Percentiles rank a stretch among this genome's conserved stretches.
Evolutionary conservation across 768 basidiomycete genomes (phyloP).

Genomic region (Hypholoma sublateritium): DNA sequence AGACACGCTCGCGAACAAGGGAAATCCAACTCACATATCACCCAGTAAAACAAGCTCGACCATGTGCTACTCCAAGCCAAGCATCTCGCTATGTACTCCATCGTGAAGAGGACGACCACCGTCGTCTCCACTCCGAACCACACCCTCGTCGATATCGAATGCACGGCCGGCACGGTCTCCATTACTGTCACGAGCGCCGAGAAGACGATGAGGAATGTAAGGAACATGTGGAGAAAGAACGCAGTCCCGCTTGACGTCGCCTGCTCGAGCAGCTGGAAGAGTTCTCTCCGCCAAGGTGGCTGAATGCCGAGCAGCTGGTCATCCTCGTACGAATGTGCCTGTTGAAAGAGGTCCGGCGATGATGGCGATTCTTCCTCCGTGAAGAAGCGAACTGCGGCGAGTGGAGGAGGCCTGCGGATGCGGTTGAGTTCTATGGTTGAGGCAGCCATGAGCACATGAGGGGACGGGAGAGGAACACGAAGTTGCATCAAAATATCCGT

Average conservation of each 20-base stretch:
- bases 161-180: conserved; percentile 79
- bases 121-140: conserved; percentile 91
- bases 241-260: conserved; percentile 77
- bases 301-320: conserved; percentile 30
- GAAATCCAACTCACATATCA: conserved; percentile 50
- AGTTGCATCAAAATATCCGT: too few species aligned
- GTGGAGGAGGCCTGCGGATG: not conserved
- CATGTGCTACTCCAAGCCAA: conserved; percentile 75
- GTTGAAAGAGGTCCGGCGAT: not conserved
- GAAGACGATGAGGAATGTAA: conserved; percentile 69
- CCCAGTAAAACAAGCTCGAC: conserved; percentile 62
- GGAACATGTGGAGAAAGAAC: conserved; percentile 71
- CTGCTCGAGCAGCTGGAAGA: conserved; percentile 75
- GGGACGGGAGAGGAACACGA: not conserved
- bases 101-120: conserved; percentile 81
- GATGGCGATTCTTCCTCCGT: too few species aligned
- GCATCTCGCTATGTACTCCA: conserved; percentile 76
- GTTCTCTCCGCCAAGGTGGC: conserved; percentile 60
- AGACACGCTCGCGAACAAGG: not conserved
- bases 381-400: not conserved
- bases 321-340: conserved; percentile 35
- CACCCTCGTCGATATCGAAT: conserved; percentile 61
- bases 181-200: conserved; percentile 77
- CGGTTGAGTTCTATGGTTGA: conserved; percentile 1
- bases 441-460: not conserved